A percentile compares a stretch with the other conserved stretches of the same genome.
Evolutionary conservation across 495 filamentous ascomycete species (phyloP).

Genomic region (Lepraria neglecta): DNA sequence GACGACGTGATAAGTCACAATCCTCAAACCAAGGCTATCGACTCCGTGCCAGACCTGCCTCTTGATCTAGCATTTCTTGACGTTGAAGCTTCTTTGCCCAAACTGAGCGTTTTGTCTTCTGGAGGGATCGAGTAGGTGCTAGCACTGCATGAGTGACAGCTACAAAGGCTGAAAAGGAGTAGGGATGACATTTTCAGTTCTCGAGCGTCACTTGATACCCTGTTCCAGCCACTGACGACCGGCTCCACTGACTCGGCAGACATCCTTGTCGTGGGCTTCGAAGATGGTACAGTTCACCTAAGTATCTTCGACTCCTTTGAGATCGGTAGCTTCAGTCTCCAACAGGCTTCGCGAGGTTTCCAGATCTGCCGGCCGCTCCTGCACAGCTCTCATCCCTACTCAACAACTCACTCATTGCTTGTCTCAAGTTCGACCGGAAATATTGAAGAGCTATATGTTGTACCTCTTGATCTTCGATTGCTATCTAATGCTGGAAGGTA

Average conservation of each 20-base stretch:
- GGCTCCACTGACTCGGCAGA: constrained; percentile 68
- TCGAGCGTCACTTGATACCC: constrained; percentile 61
- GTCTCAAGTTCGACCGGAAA: constrained; percentile 36
- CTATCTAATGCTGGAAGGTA: constrained; percentile 73
- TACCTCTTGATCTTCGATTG: constrained; percentile 78
- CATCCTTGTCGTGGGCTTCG: constrained; percentile 72
- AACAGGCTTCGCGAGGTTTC: constrained; percentile 25
- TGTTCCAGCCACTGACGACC: constrained; percentile 57
- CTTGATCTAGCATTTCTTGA: constrained; percentile 71
- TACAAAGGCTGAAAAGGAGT: constrained; percentile 18
- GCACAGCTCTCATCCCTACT: constrained; percentile 64
- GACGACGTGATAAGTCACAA: constrained; percentile 40
- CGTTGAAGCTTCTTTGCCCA: constrained; percentile 72
- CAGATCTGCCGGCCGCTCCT: constrained; percentile 18
- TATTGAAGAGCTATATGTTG: constrained; percentile 46
- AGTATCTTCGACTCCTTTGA: constrained; percentile 88
- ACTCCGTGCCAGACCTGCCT: constrained; percentile 56
- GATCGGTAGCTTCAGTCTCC: constrained; percentile 59
- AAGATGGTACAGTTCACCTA: constrained; percentile 70
- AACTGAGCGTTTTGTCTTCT: constrained; percentile 62
- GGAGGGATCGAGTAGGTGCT: constrained; percentile 52
- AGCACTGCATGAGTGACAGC: not conserved
- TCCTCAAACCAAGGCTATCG: constrained; percentile 14
- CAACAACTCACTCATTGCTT: constrained; percentile 71
- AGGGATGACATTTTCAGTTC: constrained; percentile 64